These are phyloP conservation scores for Phytopythium oedochilum DNA, from an alignment of 352 stramenopile species.

Conservation along the genomic window DNA sequence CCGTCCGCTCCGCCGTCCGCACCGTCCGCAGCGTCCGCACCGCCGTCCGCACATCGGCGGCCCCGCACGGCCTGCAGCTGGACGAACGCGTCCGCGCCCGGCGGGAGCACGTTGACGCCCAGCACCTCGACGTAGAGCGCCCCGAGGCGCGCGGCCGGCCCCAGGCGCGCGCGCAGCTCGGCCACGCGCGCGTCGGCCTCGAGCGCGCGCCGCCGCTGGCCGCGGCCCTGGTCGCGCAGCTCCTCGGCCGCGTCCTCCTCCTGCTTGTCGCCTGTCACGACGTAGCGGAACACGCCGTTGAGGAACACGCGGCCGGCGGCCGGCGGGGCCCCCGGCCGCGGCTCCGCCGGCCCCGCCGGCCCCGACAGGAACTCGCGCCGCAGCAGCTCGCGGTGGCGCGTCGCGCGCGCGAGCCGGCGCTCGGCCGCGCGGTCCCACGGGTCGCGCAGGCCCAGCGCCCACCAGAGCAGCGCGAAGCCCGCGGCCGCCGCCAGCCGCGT, in stretches of 20 bases:
- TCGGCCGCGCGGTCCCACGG: slow-evolving; percentile 27
- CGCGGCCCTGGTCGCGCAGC: slow-evolving; percentile 49
- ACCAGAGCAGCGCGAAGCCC: slow-evolving; percentile 28
- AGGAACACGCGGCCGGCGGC: slow-evolving; percentile 55
- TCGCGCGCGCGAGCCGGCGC: slow-evolving; percentile 16
- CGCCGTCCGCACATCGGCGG: neutral
- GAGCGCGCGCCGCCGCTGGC: slow-evolving; percentile 27
- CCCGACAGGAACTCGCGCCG: slow-evolving; percentile 54
- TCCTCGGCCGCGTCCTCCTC: slow-evolving; percentile 73
- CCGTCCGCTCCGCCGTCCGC: neutral
- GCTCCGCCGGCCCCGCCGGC: neutral
- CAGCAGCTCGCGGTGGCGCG: slow-evolving; percentile 28
- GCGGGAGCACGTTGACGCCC: slow-evolving; percentile 60
- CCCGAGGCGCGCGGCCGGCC: slow-evolving; percentile 18
- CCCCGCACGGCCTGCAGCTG: neutral
- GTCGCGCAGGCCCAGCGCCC: slow-evolving; percentile 25
- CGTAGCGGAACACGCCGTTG: slow-evolving; percentile 62
- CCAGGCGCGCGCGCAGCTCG: slow-evolving; percentile 18
- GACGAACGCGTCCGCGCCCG: slow-evolving; percentile 37
- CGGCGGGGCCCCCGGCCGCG: slow-evolving; percentile 16
- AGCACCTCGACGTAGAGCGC: slow-evolving; percentile 48
- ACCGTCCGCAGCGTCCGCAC: neutral
- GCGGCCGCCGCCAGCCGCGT: slow-evolving; percentile 25
- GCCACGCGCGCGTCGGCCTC: slow-evolving; percentile 39
- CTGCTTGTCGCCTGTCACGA: slow-evolving; percentile 61